Evolutionary conservation across 805 yeast genomes (phyloP), one percentile per base, ranked within the genome.

Genomic region (Gaillardinia entomophila): DNA sequence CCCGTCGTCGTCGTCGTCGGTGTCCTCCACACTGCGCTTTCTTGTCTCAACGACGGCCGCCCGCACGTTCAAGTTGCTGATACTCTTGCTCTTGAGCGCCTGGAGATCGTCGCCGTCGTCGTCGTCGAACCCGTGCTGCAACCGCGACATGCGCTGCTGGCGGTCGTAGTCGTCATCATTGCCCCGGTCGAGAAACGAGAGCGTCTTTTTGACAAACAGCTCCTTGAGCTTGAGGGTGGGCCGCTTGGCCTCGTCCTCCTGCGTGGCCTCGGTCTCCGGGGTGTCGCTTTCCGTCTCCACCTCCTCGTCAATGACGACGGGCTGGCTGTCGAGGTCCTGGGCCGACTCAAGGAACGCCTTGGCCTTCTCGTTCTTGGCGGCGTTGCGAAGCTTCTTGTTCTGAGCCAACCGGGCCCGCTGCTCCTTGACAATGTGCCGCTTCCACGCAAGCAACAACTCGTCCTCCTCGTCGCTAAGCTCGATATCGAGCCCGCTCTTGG

Each of bases 381-480:
- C 44, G 24, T 55, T 60, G 32, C 59, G 60, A 23, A 64, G 49
- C 33, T 68, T 64, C 35, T 65, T 68, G 51, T 66, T 64, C 39
- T 70, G 70, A 45, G 70, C 41, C 40, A 76, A 52, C 45, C 74
- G 60, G 46, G 67, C 60, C 44, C 68, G 65, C 53, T 79, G 77
- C 34, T 66, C 71, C 27, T 57, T 51, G 28, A 68, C 39, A 36
- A 61, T 59, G 38, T 68, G 71, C 22, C 52, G 50, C 42, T 71
- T 55, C 44, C 69, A 69, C 6, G 71, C 75, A 34, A 66, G 53
- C 38, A 71, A 58, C 27, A 72, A 63, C 32, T 74, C 82, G 47
- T 82, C 88, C 37, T 82, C 92, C 41, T 80, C 90, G 40, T 80
- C 88, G 50, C 85, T 79, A 27, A 82, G 57, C 43, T 82, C 89